Evolutionary conservation across 108 stramenopile species (phyloP), one percentile per base, ranked within the genome.

Genomic region (Cyclostephanos invisitatus): DNA sequence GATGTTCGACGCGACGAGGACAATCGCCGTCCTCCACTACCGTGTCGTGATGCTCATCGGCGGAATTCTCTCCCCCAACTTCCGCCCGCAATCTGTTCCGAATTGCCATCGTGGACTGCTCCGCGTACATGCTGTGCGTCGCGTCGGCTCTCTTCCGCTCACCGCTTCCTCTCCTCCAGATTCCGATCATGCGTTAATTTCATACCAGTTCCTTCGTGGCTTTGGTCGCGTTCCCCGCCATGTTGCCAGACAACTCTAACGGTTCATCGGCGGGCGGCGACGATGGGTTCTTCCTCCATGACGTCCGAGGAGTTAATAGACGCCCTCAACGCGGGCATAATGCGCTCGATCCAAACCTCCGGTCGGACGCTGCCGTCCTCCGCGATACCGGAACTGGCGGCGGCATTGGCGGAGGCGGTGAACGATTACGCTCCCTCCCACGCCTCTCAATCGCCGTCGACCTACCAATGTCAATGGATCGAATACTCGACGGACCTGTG

Each of bases 391-490:
- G 3, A 32, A 32, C 32, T 4, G 4, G 3, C 32, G 32, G 2
- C 32, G 32, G 32, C 4, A 32, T 2, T 32, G 4, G 32, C 32
- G 32, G 32, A 32, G 3, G 32, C 32, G 32, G 32, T 3, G 3
- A 32, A 32, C 32, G 4, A 32, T 4, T 2, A 32, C 32, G 2
- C 2, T 32, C 32, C 32, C 32, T 32, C 2, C 27, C 36, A n/a
- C n/a, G n/a, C 22, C 15, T 17, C 22, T 42, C n/a, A 35, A 1
- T 36, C 32, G 5, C 57, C 62, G 3, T 67, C 65, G 28, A 61
- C 65, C 8, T 40, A 56, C 49, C 72, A 73, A 28, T 80, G 72
- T 67, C 55, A 80, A 61, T 80, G 78, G 78, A 73, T 72, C 8
- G 78, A 80, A 38, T 80, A 73, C 51, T 66, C 78, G 5, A 57